phyloP scores from a whole-genome alignment of 306 rosid genomes.

The Dalbergia cochinchinensis region DNA sequence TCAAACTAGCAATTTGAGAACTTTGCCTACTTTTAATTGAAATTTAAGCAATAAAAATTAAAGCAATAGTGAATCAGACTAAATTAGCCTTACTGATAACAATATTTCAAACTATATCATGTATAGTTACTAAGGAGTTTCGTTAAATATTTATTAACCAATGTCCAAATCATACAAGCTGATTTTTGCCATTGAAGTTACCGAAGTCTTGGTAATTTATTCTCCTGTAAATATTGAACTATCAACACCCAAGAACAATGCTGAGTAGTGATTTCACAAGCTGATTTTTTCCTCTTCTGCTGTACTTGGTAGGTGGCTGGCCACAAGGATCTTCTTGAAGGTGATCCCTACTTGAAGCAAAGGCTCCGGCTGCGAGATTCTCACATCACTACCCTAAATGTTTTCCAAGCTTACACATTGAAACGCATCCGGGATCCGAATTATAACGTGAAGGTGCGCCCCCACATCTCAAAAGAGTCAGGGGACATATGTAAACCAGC shows the following conservation, averaged over 20 bases:
- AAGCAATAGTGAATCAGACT: neutral
- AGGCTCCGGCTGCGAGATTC: constrained; percentile 90
- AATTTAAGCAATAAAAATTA: neutral
- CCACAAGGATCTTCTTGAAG: constrained; percentile 97
- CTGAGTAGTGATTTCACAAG: neutral
- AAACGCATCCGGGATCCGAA: constrained; percentile 84
- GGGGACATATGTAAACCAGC: constrained; percentile 69
- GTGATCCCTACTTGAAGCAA: constrained; percentile 91
- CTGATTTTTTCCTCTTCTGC: constrained; percentile 13
- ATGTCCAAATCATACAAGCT: neutral
- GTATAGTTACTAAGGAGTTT: neutral
- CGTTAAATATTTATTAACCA: neutral
- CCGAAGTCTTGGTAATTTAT: neutral
- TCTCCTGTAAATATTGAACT: neutral
- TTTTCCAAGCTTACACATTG: constrained; percentile 97
- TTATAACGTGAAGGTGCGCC: constrained; percentile 62
- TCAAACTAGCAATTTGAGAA: constrained; percentile 5
- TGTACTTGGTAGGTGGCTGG: constrained; percentile 75
- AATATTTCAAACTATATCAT: neutral
- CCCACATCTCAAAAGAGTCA: constrained; percentile 76
- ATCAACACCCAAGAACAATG: neutral
- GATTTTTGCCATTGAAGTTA: neutral
- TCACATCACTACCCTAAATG: constrained; percentile 90
- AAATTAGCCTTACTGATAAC: neutral
- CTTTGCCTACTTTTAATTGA: neutral